These are phyloP conservation scores for Gonapodya sp. DNA, from an alignment of 192 early-diverging fungal genomes.

Conservation along the genomic window DNA sequence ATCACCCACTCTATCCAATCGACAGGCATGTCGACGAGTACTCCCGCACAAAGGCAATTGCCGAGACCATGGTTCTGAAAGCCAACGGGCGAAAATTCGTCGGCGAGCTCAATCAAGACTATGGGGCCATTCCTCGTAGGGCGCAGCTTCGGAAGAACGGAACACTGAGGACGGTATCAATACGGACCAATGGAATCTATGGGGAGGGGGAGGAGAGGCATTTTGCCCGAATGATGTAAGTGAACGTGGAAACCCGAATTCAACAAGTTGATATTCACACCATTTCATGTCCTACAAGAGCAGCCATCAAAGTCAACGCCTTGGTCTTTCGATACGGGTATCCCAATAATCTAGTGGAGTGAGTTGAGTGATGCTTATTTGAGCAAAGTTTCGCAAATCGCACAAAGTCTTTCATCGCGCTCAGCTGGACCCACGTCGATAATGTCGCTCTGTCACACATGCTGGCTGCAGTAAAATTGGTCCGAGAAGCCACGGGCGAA, in stretches of 20 bases:
- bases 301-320: background rate
- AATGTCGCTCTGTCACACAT: background rate
- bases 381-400: background rate
- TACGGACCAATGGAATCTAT: constrained; percentile 12
- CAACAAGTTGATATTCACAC: background rate
- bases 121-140: background rate
- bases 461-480: background rate
- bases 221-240: background rate
- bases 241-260: background rate
- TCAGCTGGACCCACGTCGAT: constrained; percentile 2
- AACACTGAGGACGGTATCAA: background rate
- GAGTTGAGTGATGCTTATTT: background rate
- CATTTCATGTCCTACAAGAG: background rate
- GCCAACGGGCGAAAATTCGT: background rate
- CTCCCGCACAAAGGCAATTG: constrained; percentile 9
- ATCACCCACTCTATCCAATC: constrained; percentile 7
- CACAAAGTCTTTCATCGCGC: background rate
- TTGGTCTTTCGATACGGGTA: background rate
- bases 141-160: no score
- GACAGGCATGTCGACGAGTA: constrained; percentile 10
- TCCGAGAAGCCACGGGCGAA: background rate
- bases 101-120: background rate
- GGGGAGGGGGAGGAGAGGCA: constrained; percentile 3
- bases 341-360: constrained; percentile 3
- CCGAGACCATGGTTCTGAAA: background rate